Evolutionary conservation across 441 rosid genomes (phyloP).

Genomic region (Pelargonium myrrhifolium): DNA sequence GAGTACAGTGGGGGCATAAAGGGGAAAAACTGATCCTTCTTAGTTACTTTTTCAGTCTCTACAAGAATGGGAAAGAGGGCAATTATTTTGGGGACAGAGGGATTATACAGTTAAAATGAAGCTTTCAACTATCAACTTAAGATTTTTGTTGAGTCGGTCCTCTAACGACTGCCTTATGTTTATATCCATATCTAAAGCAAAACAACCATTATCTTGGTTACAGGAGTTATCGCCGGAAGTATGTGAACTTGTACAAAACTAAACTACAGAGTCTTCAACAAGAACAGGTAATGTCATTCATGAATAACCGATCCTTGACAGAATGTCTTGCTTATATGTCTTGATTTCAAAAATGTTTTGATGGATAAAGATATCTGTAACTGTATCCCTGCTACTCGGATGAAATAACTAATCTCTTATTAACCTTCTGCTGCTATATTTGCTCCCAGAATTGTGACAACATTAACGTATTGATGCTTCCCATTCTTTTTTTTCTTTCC

Average conservation of each 20-base stretch:
- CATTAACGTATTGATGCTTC: neutral
- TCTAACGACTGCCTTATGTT: neutral
- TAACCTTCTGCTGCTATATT: neutral
- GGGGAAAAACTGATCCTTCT: no score
- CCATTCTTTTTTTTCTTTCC: neutral
- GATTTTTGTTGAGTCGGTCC: neutral
- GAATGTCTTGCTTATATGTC: neutral
- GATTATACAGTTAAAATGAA: no score
- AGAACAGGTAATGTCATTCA: slow-evolving; percentile 51
- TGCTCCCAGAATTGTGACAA: neutral
- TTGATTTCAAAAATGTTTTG: neutral
- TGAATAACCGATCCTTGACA: slow-evolving; percentile 7
- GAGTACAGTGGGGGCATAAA: no score
- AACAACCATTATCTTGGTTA: slow-evolving; percentile 13
- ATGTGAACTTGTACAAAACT: slow-evolving; percentile 66
- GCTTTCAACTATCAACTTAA: no score
- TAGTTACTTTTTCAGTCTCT: no score
- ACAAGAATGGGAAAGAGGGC: no score
- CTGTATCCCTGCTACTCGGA: neutral
- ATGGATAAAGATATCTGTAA: slow-evolving; percentile 1
- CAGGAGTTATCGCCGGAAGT: slow-evolving; percentile 72
- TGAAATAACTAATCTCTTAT: neutral
- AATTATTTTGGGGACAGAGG: no score
- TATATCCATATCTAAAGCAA: slow-evolving; percentile 16
- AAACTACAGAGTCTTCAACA: slow-evolving; percentile 65